phyloP scores from a whole-genome alignment of 2,329 filamentous ascomycete genomes.

The Helicocarpus griseus region DNA sequence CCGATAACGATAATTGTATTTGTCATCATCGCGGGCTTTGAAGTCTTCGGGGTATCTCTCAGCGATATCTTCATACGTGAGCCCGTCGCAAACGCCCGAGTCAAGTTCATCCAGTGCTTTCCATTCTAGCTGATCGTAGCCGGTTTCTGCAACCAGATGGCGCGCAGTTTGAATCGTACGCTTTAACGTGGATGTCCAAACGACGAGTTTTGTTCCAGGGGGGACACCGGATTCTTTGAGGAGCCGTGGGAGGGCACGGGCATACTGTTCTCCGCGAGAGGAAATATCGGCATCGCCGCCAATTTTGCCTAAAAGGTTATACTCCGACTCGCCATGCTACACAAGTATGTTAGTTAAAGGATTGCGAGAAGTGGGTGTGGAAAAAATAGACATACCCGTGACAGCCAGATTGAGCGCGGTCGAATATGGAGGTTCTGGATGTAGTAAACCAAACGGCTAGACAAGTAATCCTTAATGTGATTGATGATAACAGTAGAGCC shows the following conservation, averaged over 20 bases:
- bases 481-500: conserved; percentile 97
- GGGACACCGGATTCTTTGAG: conserved; percentile 81
- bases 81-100: conserved; percentile 88
- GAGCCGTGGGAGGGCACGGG: conserved; percentile 70
- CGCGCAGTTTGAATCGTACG: conserved; percentile 88
- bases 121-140: conserved; percentile 93
- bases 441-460: conserved; percentile 94
- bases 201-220: conserved; percentile 50
- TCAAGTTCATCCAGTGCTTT: conserved; percentile 97
- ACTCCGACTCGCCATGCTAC: conserved; percentile 88
- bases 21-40: conserved; percentile 88
- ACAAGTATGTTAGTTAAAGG: conserved; percentile 13
- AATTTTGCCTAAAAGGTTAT: conserved; percentile 82
- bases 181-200: conserved; percentile 66
- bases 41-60: conserved; percentile 90
- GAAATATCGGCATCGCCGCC: conserved; percentile 87
- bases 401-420: conserved; percentile 91
- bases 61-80: conserved; percentile 94
- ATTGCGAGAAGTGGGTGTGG: background rate
- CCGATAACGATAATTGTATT: conserved; percentile 98
- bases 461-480: conserved; percentile 90
- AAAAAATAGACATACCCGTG: conserved; percentile 53
- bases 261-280: conserved; percentile 76
- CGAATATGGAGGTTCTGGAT: conserved; percentile 98
- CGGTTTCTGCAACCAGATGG: conserved; percentile 58